Evolutionary conservation across 768 basidiomycete genomes (phyloP).

Genomic region (Dentipellis sp.): DNA sequence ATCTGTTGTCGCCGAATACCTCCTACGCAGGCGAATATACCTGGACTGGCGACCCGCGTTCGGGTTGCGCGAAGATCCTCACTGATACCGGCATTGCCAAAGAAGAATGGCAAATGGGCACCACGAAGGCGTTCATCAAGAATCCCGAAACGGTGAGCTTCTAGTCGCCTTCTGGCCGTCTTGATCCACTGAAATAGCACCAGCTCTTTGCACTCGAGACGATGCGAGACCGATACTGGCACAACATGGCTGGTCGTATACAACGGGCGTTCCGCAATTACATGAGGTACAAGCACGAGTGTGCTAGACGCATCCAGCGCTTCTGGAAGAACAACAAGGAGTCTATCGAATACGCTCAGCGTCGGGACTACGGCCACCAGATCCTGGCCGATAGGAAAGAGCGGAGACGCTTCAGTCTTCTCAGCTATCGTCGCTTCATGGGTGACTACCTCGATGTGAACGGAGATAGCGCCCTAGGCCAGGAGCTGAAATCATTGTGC

Average conservation of each 20-base stretch:
- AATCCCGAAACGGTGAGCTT: conserved; percentile 87
- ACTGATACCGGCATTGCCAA: conserved; percentile 92
- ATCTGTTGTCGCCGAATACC: conserved; percentile 87
- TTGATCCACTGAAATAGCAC: not conserved
- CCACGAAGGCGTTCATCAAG: conserved; percentile 98
- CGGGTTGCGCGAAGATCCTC: conserved; percentile 88
- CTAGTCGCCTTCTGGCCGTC: not conserved
- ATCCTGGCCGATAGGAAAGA: conserved; percentile 89
- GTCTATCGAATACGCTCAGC: conserved; percentile 75
- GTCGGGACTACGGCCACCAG: conserved; percentile 93
- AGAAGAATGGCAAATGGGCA: conserved; percentile 99
- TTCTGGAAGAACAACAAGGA: conserved; percentile 99
- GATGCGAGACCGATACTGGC: conserved; percentile 99
- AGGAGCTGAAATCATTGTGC: conserved; percentile 63
- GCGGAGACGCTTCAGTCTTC: conserved; percentile 82
- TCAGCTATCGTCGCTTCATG: conserved; percentile 90
- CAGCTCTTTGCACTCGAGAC: conserved; percentile 97
- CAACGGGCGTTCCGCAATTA: conserved; percentile 96
- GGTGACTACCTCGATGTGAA: conserved; percentile 95
- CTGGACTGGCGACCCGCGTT: conserved; percentile 85
- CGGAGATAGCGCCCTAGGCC: conserved; percentile 68
- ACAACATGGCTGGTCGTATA: conserved; percentile 97
- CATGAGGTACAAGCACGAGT: conserved; percentile 91
- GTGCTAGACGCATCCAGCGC: conserved; percentile 88
- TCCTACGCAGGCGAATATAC: conserved; percentile 99